phyloP scores from a whole-genome alignment of 805 yeast species.

The Saturnispora sekii region DNA sequence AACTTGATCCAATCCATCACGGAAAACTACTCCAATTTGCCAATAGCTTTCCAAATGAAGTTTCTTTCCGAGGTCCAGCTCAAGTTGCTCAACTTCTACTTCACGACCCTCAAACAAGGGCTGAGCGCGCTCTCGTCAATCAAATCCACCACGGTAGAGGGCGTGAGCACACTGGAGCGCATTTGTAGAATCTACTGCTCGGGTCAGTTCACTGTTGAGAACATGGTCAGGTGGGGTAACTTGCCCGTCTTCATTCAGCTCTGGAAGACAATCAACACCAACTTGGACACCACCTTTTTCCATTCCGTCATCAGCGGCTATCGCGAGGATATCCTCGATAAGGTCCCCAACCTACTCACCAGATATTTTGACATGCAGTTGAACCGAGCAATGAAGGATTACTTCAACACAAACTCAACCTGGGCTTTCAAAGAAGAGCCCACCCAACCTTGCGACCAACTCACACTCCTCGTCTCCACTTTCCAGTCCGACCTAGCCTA shows the following conservation, averaged over 20 bases:
- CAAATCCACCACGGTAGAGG: conserved; percentile 15
- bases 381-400: conserved; percentile 28
- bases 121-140: conserved; percentile 34
- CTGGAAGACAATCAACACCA: conserved; percentile 27
- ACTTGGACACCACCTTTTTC: conserved; percentile 29
- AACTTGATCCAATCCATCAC: conserved; percentile 51
- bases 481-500: conserved; percentile 23
- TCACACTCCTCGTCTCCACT: conserved; percentile 20
- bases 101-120: conserved; percentile 32
- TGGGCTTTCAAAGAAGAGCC: conserved; percentile 18
- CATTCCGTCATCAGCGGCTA: conserved; percentile 34
- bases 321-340: conserved; percentile 20
- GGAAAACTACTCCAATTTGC: conserved; percentile 42
- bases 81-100: conserved; percentile 43
- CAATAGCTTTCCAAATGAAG: conserved; percentile 42
- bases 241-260: conserved; percentile 33
- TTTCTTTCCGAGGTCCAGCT: conserved; percentile 52
- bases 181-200: conserved; percentile 34
- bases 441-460: conserved; percentile 14
- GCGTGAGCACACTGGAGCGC: conserved; percentile 26
- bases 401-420: conserved; percentile 23
- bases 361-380: conserved; percentile 29
- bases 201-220: conserved; percentile 26
- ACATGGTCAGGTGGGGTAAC: conserved; percentile 35
- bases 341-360: conserved; percentile 23